These are phyloP conservation scores for Suillus hirtellus DNA, from an alignment of 768 basidiomycete species.

Conservation along the genomic window DNA sequence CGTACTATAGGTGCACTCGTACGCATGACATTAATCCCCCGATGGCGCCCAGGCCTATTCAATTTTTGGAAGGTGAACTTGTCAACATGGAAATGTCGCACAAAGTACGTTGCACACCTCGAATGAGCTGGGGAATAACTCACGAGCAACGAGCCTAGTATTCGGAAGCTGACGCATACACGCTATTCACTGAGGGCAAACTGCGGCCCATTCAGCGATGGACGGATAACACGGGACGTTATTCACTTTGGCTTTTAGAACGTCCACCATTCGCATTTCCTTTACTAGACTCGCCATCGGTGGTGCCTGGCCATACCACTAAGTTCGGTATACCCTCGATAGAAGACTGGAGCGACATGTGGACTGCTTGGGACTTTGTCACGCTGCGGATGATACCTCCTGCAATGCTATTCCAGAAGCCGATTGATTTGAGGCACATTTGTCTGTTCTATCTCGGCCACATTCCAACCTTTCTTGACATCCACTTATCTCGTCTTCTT, in stretches of 20 bases:
- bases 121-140: background rate
- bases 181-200: conserved; percentile 70
- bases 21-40: conserved; percentile 60
- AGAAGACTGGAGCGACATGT: conserved; percentile 79
- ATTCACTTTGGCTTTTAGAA: conserved; percentile 91
- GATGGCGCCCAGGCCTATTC: conserved; percentile 40
- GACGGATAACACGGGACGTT: conserved; percentile 69
- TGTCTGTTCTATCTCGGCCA: conserved; percentile 98
- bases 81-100: conserved; percentile 85
- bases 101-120: conserved; percentile 55
- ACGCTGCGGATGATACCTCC: conserved; percentile 84
- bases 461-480: conserved; percentile 90
- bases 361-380: conserved; percentile 88
- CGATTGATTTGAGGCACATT: conserved; percentile 92
- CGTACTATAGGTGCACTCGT: conserved; percentile 71
- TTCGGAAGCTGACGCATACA: conserved; percentile 66
- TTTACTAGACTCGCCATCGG: conserved; percentile 45
- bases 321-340: conserved; percentile 69
- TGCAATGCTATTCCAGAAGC: conserved; percentile 84
- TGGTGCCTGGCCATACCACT: conserved; percentile 17
- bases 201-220: conserved; percentile 87
- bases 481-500: conserved; percentile 77
- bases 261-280: conserved; percentile 82
- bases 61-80: conserved; percentile 70
- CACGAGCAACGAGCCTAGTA: conserved; percentile 50